Conservation (phyloP, 2,329 filamentous ascomycete species). For the Verticillium dahliae region DNA sequence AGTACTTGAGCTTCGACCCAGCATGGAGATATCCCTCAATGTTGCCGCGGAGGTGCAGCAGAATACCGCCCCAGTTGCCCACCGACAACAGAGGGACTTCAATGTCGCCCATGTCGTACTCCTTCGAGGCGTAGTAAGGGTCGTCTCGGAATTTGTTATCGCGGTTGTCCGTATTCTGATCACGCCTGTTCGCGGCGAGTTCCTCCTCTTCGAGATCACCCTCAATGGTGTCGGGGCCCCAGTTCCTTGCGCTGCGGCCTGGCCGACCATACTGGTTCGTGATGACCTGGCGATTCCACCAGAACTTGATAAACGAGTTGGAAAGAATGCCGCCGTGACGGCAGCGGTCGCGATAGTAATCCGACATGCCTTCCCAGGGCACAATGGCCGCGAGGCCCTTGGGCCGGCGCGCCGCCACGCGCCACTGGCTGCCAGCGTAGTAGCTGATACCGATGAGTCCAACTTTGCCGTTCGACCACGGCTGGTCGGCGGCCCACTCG, state of each 20-base stretch:
- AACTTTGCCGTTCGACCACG: constrained; percentile 41
- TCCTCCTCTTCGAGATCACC: constrained; percentile 50
- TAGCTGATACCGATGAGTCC: constrained; percentile 42
- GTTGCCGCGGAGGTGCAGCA: constrained; percentile 63
- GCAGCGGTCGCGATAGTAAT: constrained; percentile 50
- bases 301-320: constrained; percentile 53
- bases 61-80: constrained; percentile 65
- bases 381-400: constrained; percentile 40
- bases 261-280: constrained; percentile 61
- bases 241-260: constrained; percentile 40
- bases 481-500: constrained; percentile 40
- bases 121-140: constrained; percentile 56
- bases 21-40: constrained; percentile 58
- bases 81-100: constrained; percentile 61
- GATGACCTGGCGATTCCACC: constrained; percentile 63
- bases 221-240: constrained; percentile 51
- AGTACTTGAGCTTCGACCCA: constrained; percentile 60
- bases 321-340: constrained; percentile 57
- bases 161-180: constrained; percentile 39
- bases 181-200: constrained; percentile 38
- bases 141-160: constrained; percentile 54
- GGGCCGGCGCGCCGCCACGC: constrained; percentile 38
- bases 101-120: constrained; percentile 59
- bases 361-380: constrained; percentile 47
- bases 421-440: constrained; percentile 41